Base-by-base conservation (phyloP, 768 basidiomycete species). In the Boletus barrowsii region DNA sequence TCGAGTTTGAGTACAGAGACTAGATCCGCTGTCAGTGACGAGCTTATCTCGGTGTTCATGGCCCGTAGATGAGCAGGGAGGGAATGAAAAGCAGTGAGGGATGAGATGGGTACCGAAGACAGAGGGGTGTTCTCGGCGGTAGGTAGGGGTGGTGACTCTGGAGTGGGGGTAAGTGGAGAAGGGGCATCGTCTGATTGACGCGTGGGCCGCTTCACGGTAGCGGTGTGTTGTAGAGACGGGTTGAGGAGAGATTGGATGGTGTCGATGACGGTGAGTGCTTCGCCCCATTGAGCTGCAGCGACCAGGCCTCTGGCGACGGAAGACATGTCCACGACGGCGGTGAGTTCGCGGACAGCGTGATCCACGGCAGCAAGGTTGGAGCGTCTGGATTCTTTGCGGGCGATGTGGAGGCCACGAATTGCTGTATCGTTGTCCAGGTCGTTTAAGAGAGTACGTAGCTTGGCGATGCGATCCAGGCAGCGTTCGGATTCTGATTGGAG, bases 401-500 rank as follows among this genome's bases (percentile, higher is more conserved):
- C 82, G 47, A 93, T 77, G 47, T 87, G 77, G 41, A 98, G 72
- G 0, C 94, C 97, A 54, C 85, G 84, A 59, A 85, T 83, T 0
- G 95, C 91, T 17, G 84, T 81, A 46, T 83, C 81, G 58, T 82
- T 77, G 64, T 95, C 90, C 3, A 96, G 86, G 22, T 90, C 84
- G 41, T 76, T 76, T 13, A 99, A 77, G 47, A 90, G 79, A 0
- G 70, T 66, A 22, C 91, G 88, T 6, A 98, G 78, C 26, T 83
- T 77, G 9, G 80, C 75, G 55, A 98, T 90, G 43, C 89, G 84
- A 42, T 77, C 73, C 7, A 98, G 77, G 64, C 94, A 95, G 45
- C 84, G 80, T 45, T 87, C 82, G 0, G 93, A 95, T 67, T 97
- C 93, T 6, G 88, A 82, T 65, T 94, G 93, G 11, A 99, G 81